Conservation (phyloP, 352 stramenopile species). For the Aphanomyces euteiches region DNA sequence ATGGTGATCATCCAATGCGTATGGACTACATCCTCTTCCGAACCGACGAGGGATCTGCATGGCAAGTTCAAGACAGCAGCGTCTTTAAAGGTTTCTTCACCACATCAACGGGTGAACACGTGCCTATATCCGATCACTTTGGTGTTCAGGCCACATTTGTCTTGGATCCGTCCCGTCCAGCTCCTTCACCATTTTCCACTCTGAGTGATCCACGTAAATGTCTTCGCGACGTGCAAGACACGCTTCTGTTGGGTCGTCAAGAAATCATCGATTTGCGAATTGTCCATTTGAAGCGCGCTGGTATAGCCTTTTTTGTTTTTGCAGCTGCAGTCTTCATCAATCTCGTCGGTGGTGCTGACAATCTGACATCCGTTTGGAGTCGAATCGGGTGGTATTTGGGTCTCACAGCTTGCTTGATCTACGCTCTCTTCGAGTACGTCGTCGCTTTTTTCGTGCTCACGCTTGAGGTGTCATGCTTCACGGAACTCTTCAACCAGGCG, state of each 20-base stretch:
- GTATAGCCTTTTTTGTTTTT: slow-evolving; percentile 30
- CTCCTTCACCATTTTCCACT: slow-evolving; percentile 28
- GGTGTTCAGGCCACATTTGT: slow-evolving; percentile 67
- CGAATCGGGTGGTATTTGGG: slow-evolving; percentile 34
- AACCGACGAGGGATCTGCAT: slow-evolving; percentile 30
- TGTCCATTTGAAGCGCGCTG: slow-evolving; percentile 34
- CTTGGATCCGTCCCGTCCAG: slow-evolving; percentile 36
- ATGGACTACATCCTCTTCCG: slow-evolving; percentile 77
- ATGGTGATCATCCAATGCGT: slow-evolving; percentile 75
- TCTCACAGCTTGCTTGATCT: slow-evolving; percentile 41
- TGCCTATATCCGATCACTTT: slow-evolving; percentile 73
- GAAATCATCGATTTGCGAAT: slow-evolving; percentile 14
- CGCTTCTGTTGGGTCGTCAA: neutral
- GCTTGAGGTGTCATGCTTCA: slow-evolving; percentile 78
- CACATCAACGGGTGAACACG: slow-evolving; percentile 53
- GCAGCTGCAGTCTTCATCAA: neutral
- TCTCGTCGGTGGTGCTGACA: neutral
- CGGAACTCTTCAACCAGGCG: slow-evolving; percentile 64
- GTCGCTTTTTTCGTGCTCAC: slow-evolving; percentile 77
- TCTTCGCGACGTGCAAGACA: slow-evolving; percentile 7
- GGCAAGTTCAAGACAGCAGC: slow-evolving; percentile 55
- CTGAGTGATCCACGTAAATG: neutral
- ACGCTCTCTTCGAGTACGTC: slow-evolving; percentile 56
- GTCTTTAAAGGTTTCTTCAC: slow-evolving; percentile 80
- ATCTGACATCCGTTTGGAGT: neutral